These are phyloP conservation scores for Lachancea mirantina DNA, from an alignment of 805 yeast genomes.

Conservation along the genomic window DNA sequence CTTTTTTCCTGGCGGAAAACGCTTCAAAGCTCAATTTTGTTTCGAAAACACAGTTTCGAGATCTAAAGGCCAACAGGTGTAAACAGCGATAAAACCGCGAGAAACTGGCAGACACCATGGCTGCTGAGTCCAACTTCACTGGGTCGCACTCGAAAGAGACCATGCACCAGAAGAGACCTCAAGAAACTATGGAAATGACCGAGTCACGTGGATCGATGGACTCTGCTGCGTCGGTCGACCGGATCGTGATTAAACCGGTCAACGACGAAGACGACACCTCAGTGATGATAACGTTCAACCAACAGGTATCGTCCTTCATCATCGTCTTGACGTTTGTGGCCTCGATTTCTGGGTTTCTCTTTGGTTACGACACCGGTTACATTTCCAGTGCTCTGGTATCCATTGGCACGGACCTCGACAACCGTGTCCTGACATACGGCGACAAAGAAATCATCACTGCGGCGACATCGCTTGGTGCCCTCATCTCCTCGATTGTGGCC, in stretches of 20 bases:
- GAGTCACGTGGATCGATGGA: neutral
- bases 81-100: too few species aligned
- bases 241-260: conserved; percentile 30
- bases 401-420: conserved; percentile 67
- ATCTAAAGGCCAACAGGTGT: too few species aligned
- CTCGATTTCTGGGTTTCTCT: conserved; percentile 91
- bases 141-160: too few species aligned
- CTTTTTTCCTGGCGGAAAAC: too few species aligned
- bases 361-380: conserved; percentile 97
- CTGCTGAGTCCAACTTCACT: too few species aligned
- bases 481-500: conserved; percentile 69
- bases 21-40: too few species aligned
- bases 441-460: conserved; percentile 87
- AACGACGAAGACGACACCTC: conserved; percentile 46
- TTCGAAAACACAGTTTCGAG: too few species aligned
- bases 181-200: neutral
- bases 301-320: conserved; percentile 56
- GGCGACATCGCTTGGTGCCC: conserved; percentile 91
- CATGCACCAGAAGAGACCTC: too few species aligned
- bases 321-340: conserved; percentile 64
- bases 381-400: conserved; percentile 89
- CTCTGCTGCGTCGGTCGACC: conserved; percentile 13
- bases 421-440: conserved; percentile 55
- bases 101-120: too few species aligned
- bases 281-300: conserved; percentile 41